Conservation (phyloP, 305 asterid species). For the Fraxinus albicans region DNA sequence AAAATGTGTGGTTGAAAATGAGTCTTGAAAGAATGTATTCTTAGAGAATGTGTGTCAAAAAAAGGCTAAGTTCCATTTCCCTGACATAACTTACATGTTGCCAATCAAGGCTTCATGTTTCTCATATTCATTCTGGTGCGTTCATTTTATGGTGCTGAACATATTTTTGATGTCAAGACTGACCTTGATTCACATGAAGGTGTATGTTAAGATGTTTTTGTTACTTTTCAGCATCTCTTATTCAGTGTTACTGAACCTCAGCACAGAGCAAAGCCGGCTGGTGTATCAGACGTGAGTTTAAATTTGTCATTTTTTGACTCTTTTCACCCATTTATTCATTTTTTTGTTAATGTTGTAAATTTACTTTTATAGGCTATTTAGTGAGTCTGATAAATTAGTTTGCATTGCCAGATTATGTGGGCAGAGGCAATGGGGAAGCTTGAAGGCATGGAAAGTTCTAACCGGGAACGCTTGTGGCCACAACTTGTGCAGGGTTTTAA, state of each 20-base stretch:
- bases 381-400: slow-evolving; percentile 43
- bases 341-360: slow-evolving; percentile 21
- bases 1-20: too few relatives aligned
- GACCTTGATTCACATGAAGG: not conserved
- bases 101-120: not conserved
- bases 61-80: not conserved
- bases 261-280: slow-evolving; percentile 74
- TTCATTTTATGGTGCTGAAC: slow-evolving; percentile 2
- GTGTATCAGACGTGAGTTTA: slow-evolving; percentile 91
- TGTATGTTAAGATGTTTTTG: slow-evolving; percentile 24
- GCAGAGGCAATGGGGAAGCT: slow-evolving; percentile 95
- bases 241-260: slow-evolving; percentile 91
- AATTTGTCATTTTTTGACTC: slow-evolving; percentile 20
- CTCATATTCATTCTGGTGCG: not conserved
- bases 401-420: slow-evolving; percentile 85
- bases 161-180: not conserved
- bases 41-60: too few relatives aligned
- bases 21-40: too few relatives aligned
- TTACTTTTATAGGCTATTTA: slow-evolving; percentile 16
- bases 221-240: slow-evolving; percentile 81
- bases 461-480: slow-evolving; percentile 95
- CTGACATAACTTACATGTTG: not conserved
- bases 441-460: slow-evolving; percentile 94
- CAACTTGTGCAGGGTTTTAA: slow-evolving; percentile 91
- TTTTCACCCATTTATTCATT: slow-evolving; percentile 1